A percentile compares a stretch with the other conserved stretches of the same genome.
These are phyloP conservation scores for Apostasia shenzhenica DNA, from an alignment of 106 monocot species.

Conservation along the genomic window DNA sequence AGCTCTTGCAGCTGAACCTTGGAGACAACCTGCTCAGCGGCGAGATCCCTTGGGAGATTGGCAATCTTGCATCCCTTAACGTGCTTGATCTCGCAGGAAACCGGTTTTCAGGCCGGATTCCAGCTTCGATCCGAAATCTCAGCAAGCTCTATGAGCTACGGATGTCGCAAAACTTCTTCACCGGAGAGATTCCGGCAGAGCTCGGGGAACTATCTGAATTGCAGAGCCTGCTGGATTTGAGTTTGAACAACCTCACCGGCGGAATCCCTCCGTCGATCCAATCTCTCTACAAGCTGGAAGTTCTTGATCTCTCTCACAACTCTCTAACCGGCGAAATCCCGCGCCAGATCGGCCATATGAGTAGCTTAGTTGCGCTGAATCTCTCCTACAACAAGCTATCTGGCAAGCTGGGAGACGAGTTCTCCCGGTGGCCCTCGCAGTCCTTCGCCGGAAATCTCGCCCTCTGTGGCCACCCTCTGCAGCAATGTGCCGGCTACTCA, in stretches of 20 bases:
- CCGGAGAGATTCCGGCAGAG: slow-evolving; percentile 47
- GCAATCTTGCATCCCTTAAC: slow-evolving; percentile 45
- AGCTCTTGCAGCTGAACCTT: slow-evolving; percentile 59
- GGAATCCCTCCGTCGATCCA: slow-evolving; percentile 54
- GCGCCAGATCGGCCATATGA: slow-evolving; percentile 50
- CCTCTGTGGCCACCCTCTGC: slow-evolving; percentile 62
- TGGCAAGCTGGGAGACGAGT: slow-evolving; percentile 35
- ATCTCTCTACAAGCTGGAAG: slow-evolving; percentile 72
- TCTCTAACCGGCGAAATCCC: slow-evolving; percentile 51
- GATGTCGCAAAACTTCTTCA: slow-evolving; percentile 50
- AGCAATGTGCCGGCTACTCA: slow-evolving; percentile 16
- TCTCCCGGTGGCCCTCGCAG: slow-evolving; percentile 51
- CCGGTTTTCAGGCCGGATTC: slow-evolving; percentile 59
- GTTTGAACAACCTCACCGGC: slow-evolving; percentile 57
- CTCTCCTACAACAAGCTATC: slow-evolving; percentile 61
- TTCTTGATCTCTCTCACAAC: slow-evolving; percentile 75
- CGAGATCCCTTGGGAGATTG: slow-evolving; percentile 38
- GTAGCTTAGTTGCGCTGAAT: slow-evolving; percentile 63
- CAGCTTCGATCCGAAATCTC: slow-evolving; percentile 50
- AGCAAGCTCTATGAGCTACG: slow-evolving; percentile 66
- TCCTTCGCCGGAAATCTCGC: slow-evolving; percentile 50
- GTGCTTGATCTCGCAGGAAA: slow-evolving; percentile 61
- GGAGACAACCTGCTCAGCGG: slow-evolving; percentile 54
- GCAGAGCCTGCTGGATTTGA: slow-evolving; percentile 71
- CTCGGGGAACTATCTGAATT: slow-evolving; percentile 55